Conservation (phyloP, 78 protist genomes). For the Protostelium mycophagum region DNA sequence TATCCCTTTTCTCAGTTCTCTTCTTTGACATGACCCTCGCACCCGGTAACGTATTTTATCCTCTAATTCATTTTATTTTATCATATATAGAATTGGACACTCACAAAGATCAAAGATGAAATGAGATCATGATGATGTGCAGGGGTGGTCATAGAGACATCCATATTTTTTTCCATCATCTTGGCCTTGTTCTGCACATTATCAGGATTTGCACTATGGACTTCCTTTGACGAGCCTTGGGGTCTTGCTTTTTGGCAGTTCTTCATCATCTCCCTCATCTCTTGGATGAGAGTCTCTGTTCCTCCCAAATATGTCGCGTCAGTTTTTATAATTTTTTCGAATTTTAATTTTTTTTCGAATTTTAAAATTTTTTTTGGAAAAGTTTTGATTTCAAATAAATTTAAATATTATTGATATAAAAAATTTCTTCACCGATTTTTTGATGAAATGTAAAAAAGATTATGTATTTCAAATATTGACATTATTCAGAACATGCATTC, state of each 20-base stretch:
- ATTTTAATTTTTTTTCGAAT: too few species aligned
- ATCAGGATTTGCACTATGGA: neutral
- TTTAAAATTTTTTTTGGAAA: too few species aligned
- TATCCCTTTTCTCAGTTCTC: neutral
- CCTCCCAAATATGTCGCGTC: neutral
- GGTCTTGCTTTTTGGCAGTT: neutral
- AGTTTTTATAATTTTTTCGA: too few species aligned
- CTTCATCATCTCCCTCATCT: neutral
- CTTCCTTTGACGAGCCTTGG: neutral
- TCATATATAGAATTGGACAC: neutral
- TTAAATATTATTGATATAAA: too few species aligned
- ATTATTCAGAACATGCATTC: neutral
- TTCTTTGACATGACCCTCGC: neutral
- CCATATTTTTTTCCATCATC: neutral
- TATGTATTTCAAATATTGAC: neutral
- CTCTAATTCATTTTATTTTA: neutral
- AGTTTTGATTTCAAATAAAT: too few species aligned
- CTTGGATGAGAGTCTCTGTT: neutral
- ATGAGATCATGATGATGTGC: too few species aligned
- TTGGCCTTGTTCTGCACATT: neutral
- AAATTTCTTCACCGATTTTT: too few species aligned
- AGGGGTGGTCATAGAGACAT: neutral
- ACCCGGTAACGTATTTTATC: neutral
- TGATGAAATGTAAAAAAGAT: too few species aligned
- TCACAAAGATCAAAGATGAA: too few species aligned